These are phyloP conservation scores for Microbotryum lychnidis-dioicae DNA, from an alignment of 1,284 basidiomycete genomes.

Conservation along the genomic window DNA sequence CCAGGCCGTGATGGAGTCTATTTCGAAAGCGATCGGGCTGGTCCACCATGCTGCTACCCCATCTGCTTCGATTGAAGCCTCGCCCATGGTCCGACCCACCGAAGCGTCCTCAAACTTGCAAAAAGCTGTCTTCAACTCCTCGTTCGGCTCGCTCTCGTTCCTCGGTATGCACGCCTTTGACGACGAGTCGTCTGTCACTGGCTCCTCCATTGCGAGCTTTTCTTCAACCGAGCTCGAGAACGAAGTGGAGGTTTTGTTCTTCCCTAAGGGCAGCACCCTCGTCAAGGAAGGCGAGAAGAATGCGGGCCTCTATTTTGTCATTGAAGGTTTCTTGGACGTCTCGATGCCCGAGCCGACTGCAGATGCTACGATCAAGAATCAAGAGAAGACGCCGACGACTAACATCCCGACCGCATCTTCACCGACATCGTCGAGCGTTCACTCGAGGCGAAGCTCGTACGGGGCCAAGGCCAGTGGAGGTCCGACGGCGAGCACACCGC, in stretches of 20 bases:
- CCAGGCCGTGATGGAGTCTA: slow-evolving; percentile 91
- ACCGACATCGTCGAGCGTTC: too few species aligned
- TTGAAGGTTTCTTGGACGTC: slow-evolving; percentile 94
- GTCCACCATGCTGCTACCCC: slow-evolving; percentile 62
- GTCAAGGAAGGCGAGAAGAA: slow-evolving; percentile 85
- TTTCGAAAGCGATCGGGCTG: slow-evolving; percentile 93
- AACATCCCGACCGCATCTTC: background rate
- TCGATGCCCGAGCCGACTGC: slow-evolving; percentile 53
- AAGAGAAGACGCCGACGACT: background rate
- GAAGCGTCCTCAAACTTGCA: slow-evolving; percentile 24
- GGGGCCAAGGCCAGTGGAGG: too few species aligned
- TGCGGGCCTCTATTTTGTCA: slow-evolving; percentile 92
- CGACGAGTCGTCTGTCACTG: slow-evolving; percentile 36
- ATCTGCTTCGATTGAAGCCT: slow-evolving; percentile 25
- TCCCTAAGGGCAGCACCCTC: slow-evolving; percentile 73
- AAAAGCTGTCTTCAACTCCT: slow-evolving; percentile 53
- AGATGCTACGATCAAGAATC: slow-evolving; percentile 1
- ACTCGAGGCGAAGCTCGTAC: too few species aligned
- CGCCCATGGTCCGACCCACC: slow-evolving; percentile 28
- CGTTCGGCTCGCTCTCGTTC: slow-evolving; percentile 75
- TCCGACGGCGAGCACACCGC: too few species aligned
- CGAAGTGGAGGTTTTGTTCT: slow-evolving; percentile 91
- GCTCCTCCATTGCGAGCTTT: slow-evolving; percentile 30
- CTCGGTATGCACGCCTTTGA: slow-evolving; percentile 57
- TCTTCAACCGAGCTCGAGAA: slow-evolving; percentile 71